Evolutionary conservation across 129 eudicot genomes (phyloP).

Genomic region (Escallonia rubra): DNA sequence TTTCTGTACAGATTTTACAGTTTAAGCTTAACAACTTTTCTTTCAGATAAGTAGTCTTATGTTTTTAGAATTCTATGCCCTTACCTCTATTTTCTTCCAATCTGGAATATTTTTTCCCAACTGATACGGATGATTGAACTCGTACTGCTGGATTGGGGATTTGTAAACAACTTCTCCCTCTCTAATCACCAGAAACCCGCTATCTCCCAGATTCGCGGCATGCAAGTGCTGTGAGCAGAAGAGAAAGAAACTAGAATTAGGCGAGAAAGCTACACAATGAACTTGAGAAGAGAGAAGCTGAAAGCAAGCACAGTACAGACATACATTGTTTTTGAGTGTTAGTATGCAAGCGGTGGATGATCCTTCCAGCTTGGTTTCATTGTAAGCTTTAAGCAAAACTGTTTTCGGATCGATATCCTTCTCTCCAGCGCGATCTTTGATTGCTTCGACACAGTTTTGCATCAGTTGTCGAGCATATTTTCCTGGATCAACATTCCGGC

Average conservation of each 20-base stretch:
- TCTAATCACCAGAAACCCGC: slow-evolving; percentile 28
- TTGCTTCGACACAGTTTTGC: slow-evolving; percentile 1
- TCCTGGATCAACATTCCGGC: slow-evolving; percentile 15
- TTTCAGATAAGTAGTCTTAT: no score
- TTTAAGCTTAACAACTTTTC: no score
- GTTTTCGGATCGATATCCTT: slow-evolving; percentile 8
- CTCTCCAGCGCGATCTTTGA: neutral
- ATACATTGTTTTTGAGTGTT: slow-evolving; percentile 5
- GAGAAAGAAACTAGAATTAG: neutral
- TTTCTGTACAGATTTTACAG: no score
- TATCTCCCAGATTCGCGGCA: slow-evolving; percentile 32
- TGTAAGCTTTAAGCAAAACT: slow-evolving; percentile 1
- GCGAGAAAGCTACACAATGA: neutral
- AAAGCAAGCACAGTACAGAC: neutral
- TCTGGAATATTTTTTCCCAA: slow-evolving; percentile 7
- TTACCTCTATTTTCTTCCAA: no score
- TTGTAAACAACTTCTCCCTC: slow-evolving; percentile 3
- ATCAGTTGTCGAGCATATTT: slow-evolving; percentile 16
- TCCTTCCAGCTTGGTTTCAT: slow-evolving; percentile 3
- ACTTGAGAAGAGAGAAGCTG: neutral
- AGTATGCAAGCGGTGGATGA: slow-evolving; percentile 21
- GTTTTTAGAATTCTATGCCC: no score
- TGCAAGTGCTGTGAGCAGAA: neutral
- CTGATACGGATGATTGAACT: slow-evolving; percentile 28
- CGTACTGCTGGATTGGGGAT: slow-evolving; percentile 11